phyloP scores from a whole-genome alignment of 768 basidiomycete species.

The Macrolepiota albuminosa region DNA sequence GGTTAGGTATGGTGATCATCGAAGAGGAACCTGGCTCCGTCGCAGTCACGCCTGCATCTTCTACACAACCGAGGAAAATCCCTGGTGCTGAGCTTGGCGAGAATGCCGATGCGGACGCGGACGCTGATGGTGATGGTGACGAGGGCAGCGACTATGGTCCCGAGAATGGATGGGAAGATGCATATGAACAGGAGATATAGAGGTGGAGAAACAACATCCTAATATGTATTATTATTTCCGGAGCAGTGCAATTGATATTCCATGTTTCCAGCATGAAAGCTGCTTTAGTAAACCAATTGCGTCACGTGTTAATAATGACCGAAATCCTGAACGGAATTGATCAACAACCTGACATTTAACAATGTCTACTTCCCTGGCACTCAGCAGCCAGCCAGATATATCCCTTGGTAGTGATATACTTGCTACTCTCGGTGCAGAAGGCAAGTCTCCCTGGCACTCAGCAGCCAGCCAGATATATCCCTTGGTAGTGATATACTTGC shows the following conservation, averaged over 20 bases:
- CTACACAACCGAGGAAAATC: constrained; percentile 17
- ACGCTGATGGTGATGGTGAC: constrained; percentile 39
- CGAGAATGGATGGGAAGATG: constrained; percentile 48
- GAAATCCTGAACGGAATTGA: constrained; percentile 1
- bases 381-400: constrained; percentile 48
- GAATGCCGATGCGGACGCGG: constrained; percentile 19
- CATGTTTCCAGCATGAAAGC: neutral
- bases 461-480: constrained; percentile 55
- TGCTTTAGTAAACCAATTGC: neutral
- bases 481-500: constrained; percentile 48
- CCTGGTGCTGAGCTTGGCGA: constrained; percentile 16
- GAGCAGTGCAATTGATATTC: neutral
- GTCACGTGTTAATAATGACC: neutral
- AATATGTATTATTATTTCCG: neutral
- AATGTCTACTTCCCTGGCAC: constrained; percentile 43
- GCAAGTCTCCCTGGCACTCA: constrained; percentile 33
- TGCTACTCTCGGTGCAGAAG: constrained; percentile 50
- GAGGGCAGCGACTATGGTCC: constrained; percentile 42
- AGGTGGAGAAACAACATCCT: neutral
- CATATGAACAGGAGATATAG: constrained; percentile 71
- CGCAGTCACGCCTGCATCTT: constrained; percentile 18
- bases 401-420: constrained; percentile 50
- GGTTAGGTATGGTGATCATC: constrained; percentile 28
- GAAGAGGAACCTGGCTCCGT: constrained; percentile 34
- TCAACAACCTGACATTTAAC: neutral